Base-by-base conservation (phyloP, 2,329 filamentous ascomycete genomes). In the Sclerotinia borealis region DNA sequence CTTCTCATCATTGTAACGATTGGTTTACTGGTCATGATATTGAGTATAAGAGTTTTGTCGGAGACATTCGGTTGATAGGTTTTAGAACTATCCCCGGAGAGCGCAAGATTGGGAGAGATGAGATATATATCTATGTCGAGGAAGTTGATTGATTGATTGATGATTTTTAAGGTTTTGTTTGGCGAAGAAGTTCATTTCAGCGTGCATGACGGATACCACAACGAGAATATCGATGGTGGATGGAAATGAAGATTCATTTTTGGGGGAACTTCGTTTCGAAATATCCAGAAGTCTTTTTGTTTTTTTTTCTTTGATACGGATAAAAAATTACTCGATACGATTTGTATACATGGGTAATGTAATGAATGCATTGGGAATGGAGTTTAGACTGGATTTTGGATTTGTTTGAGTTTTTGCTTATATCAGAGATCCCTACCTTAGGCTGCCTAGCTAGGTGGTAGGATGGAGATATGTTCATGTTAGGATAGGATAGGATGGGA, bases 1-100 rank as follows among this genome's bases (percentile, higher is more conserved):
- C 77, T 98, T 60, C 82, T 99, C 68, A 96, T 99, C 71, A 89
- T 98, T 66, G 93, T 98, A 60, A 98, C 93, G 55, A 95, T 98
- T 73, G 95, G 93, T 63, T 77, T 98, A 76, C 80, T 99, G 67
- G 90, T 97, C 73, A 98, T 98, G 92, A 96, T 97, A 72, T 79
- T 98, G 76, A 97, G 92, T 78, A 95, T 97, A 74, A 85, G 88
- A 70, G 83, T 96, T 63, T 79, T 97, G 68, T 83, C 86, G 70
- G 83, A 89, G 71, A 77, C 71, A 39, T 74, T 74, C 59, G 67
- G 68, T 45, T 73, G 64, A 71, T n/a, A 52, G 45, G 49, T 8
- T 34, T 4, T 11, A 39, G 22, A 39, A 62, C n/a, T 25, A 25
- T 34, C 19, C 19, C 22, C 19, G 8, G 9, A 19, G 17, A 29